Percentiles rank a stretch among this genome's conserved stretches.
These are phyloP conservation scores for Pseudogymnoascus sp. DNA, from an alignment of 2,329 filamentous ascomycete species.

Conservation along the genomic window DNA sequence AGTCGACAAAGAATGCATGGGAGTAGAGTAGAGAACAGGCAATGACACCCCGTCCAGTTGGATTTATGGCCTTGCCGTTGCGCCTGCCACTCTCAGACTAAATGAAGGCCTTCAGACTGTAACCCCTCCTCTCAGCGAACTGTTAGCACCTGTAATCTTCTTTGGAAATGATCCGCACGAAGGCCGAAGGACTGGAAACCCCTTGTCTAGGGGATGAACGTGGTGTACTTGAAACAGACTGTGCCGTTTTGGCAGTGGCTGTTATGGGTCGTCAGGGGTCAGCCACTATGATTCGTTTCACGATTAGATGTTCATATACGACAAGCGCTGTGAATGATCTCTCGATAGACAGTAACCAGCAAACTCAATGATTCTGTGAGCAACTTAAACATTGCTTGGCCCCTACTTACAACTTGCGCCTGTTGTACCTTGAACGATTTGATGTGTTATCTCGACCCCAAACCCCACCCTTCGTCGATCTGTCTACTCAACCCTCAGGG, in stretches of 20 bases:
- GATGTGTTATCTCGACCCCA: not conserved
- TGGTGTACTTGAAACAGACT: constrained; percentile 7
- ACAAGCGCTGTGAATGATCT: not conserved
- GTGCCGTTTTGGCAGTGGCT: constrained; percentile 1
- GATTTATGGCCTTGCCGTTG: not conserved
- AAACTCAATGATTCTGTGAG: not conserved
- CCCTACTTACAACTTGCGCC: not conserved
- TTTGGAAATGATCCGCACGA: not conserved
- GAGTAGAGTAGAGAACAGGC: not conserved
- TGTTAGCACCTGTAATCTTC: constrained; percentile 4
- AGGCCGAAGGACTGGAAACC: constrained; percentile 1
- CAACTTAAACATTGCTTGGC: not conserved
- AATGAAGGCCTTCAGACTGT: constrained; percentile 4
- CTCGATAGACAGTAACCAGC: not conserved
- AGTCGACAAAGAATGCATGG: not conserved
- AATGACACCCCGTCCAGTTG: constrained; percentile 2
- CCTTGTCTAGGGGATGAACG: not conserved
- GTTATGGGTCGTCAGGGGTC: constrained; percentile 1
- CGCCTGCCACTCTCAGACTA: constrained; percentile 3
- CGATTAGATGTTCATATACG: not conserved
- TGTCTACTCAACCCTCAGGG: not conserved
- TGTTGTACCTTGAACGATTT: not conserved
- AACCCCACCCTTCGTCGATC: not conserved
- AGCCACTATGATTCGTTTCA: not conserved
- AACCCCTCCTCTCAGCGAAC: not conserved